Percentiles rank a stretch among this genome's conserved stretches.
Conservation (phyloP, 805 yeast genomes). For the Kodamaea hsintzibuensis region DNA sequence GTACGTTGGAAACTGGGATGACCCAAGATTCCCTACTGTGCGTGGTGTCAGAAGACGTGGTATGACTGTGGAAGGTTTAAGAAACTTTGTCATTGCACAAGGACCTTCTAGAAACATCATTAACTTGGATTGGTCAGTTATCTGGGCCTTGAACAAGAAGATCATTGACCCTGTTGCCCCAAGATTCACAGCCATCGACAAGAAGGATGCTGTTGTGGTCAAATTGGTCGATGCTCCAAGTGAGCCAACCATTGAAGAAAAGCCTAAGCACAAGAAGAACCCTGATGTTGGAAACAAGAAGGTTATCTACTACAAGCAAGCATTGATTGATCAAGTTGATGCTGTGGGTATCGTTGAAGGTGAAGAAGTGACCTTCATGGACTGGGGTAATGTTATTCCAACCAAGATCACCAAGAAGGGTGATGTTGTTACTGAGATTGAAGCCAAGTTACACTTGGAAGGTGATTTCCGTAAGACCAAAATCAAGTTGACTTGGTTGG, state of each 20-base stretch:
- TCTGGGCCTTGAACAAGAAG: slow-evolving; percentile 98
- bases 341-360: slow-evolving; percentile 26
- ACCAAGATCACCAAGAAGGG: slow-evolving; percentile 26
- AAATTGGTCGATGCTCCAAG: slow-evolving; percentile 42
- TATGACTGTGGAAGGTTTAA: slow-evolving; percentile 97
- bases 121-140: slow-evolving; percentile 95
- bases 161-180: slow-evolving; percentile 97
- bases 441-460: slow-evolving; percentile 32
- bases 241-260: slow-evolving; percentile 20
- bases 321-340: slow-evolving; percentile 29
- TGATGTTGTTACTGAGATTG: slow-evolving; percentile 24
- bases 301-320: slow-evolving; percentile 21
- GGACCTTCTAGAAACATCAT: slow-evolving; percentile 98
- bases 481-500: slow-evolving; percentile 34
- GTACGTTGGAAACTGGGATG: slow-evolving; percentile 93
- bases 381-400: slow-evolving; percentile 33
- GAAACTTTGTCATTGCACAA: slow-evolving; percentile 89
- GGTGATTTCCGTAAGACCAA: slow-evolving; percentile 35
- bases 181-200: slow-evolving; percentile 81
- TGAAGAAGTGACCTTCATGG: slow-evolving; percentile 34
- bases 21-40: slow-evolving; percentile 99
- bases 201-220: slow-evolving; percentile 66
- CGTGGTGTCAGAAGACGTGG: slow-evolving; percentile 99
- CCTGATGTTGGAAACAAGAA: slow-evolving; percentile 28
- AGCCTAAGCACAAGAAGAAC: slow-evolving; percentile 34